These are phyloP conservation scores for Peltaster fructicola DNA, from an alignment of 2,329 filamentous ascomycete genomes.

Conservation along the genomic window DNA sequence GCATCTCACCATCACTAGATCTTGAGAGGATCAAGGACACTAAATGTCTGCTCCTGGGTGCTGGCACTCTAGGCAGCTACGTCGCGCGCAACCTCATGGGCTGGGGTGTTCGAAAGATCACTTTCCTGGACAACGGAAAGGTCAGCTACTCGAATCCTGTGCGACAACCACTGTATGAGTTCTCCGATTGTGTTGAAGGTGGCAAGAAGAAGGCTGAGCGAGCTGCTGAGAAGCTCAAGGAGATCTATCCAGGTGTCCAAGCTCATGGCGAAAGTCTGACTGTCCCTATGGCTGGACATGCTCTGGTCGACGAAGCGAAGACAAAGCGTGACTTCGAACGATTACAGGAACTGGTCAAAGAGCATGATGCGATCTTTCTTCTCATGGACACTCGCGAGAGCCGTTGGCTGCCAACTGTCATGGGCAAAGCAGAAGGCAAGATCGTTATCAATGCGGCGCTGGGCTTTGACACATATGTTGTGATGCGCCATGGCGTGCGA, in stretches of 20 bases:
- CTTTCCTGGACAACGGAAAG: slow-evolving; percentile 81
- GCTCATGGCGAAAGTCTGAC: slow-evolving; percentile 62
- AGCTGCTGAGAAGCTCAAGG: slow-evolving; percentile 61
- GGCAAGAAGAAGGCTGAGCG: slow-evolving; percentile 67
- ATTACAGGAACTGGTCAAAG: slow-evolving; percentile 55
- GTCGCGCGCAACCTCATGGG: slow-evolving; percentile 83
- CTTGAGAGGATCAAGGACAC: slow-evolving; percentile 78
- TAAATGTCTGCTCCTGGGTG: slow-evolving; percentile 77
- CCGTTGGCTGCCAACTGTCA: slow-evolving; percentile 86
- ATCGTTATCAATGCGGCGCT: slow-evolving; percentile 93
- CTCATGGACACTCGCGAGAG: slow-evolving; percentile 88
- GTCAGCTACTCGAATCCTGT: slow-evolving; percentile 97
- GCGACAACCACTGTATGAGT: slow-evolving; percentile 79
- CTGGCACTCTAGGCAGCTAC: slow-evolving; percentile 85
- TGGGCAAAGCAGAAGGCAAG: slow-evolving; percentile 84
- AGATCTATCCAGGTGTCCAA: slow-evolving; percentile 84
- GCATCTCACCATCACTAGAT: slow-evolving; percentile 74
- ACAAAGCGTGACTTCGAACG: slow-evolving; percentile 58
- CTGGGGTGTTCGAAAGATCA: slow-evolving; percentile 91
- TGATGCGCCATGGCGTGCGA: slow-evolving; percentile 81
- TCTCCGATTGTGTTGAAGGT: slow-evolving; percentile 72
- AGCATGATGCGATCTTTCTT: slow-evolving; percentile 87
- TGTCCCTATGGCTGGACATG: slow-evolving; percentile 91
- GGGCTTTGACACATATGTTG: slow-evolving; percentile 90
- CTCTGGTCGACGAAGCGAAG: slow-evolving; percentile 54